phyloP scores from a whole-genome alignment of 2,329 filamentous ascomycete species.

The Alternaria tenuissima region DNA sequence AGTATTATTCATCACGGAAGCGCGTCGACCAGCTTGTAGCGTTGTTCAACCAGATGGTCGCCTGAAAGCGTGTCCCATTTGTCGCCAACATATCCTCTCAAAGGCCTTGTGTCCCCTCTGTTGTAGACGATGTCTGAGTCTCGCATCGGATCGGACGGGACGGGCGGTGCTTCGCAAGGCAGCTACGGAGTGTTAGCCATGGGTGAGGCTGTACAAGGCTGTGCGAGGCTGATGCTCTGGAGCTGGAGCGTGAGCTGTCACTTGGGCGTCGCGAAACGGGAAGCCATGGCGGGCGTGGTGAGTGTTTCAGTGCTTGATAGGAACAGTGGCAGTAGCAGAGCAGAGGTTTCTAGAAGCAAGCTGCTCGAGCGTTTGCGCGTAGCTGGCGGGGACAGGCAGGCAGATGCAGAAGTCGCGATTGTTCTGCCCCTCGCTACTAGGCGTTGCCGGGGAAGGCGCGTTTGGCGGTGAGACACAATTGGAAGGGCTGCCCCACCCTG shows the following conservation, averaged over 20 bases:
- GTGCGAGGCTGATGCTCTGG: constrained; percentile 3
- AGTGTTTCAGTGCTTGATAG: not conserved
- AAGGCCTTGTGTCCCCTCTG: not conserved
- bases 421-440: constrained; percentile 24
- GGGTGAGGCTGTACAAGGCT: constrained; percentile 19
- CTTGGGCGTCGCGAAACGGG: not conserved
- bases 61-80: not conserved
- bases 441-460: constrained; percentile 28
- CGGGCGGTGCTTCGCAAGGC: constrained; percentile 6
- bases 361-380: not conserved
- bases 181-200: constrained; percentile 11
- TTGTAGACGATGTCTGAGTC: not conserved
- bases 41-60: too few species aligned
- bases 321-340: not conserved
- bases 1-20: not conserved
- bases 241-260: not conserved
- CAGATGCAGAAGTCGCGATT: constrained; percentile 13
- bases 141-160: not conserved
- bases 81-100: not conserved
- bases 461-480: constrained; percentile 37
- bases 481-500: constrained; percentile 18
- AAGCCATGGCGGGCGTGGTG: not conserved
- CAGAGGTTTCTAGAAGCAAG: not conserved
- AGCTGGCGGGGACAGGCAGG: constrained; percentile 7
- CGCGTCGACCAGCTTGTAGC: too few species aligned